Base-by-base conservation (phyloP, 2,329 filamentous ascomycete genomes). In the Raffaelea albimanens region DNA sequence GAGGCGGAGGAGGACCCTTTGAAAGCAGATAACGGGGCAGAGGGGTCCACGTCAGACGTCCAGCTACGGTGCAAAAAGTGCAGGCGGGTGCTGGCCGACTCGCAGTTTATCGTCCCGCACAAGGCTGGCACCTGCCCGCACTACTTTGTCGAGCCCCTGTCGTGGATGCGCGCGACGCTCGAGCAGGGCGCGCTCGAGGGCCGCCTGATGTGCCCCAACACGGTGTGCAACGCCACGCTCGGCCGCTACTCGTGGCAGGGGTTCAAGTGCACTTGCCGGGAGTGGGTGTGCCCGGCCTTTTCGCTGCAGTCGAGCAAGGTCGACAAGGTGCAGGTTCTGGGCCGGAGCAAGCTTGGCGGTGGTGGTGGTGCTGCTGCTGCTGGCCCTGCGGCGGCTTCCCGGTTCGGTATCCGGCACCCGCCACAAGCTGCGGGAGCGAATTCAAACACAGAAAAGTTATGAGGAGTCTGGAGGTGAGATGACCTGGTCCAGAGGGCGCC, bases 231-330 rank as follows among this genome's bases (percentile, higher is more conserved):
- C 42, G 81, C 86, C 38, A 88, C 87, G 45, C 80, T 97, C 43
- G 93, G 93, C 36, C 86, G 93, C 57, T 98, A 96, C 61, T 86
- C 91, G 45, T 98, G 93, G 93, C 88, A 94, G 63, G 93, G 93
- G 14, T 84, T 96, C 74, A 82, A 82, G 62, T 98, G 93, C 68
- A 93, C 82, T 60, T 98, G 93, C 64, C 82, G 84, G 34, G 80
- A 83, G 52, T 97, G 93, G 91, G 76, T 96, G 20, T 86, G 89
- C 44, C 91, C 93, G 9, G 90, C 85, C 1, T 93, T 98, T 62
- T 91, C 85, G 52, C 71, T 97, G 52, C 83, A 88, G 46, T 86
- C 83, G 63, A 83, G 85, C 46, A 82, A 82, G 56, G 83, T 96
- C 34, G 93, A 97, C 62, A 83, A 94, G 59, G 64, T 70, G 13